Conservation (phyloP, 495 filamentous ascomycete genomes). For the Podospora pseudopauciseta region DNA sequence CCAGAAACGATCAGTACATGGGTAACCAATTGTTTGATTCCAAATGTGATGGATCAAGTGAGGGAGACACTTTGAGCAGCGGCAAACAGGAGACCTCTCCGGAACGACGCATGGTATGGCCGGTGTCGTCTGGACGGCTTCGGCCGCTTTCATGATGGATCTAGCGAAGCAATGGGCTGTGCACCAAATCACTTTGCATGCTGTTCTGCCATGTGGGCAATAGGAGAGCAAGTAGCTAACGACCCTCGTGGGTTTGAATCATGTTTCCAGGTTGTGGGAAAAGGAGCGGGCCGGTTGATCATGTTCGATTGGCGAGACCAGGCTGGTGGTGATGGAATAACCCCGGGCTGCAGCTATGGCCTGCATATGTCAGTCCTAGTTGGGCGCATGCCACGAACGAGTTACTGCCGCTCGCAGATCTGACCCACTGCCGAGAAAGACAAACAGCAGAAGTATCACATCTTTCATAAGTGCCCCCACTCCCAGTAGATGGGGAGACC, state of each 20-base stretch:
- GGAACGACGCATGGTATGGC: neutral
- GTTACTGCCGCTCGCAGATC: slow-evolving; percentile 6
- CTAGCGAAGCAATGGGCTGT: neutral
- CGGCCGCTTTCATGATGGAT: neutral
- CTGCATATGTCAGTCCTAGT: neutral
- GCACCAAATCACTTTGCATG: neutral
- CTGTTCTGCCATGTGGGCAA: neutral
- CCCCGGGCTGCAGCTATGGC: neutral
- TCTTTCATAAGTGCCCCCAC: neutral
- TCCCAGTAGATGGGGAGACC: neutral
- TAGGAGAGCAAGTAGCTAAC: neutral
- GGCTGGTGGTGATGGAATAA: neutral
- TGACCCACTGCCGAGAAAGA: neutral
- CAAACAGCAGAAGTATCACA: slow-evolving; percentile 9
- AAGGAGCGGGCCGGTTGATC: neutral
- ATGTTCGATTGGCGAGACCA: neutral
- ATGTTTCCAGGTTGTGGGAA: neutral
- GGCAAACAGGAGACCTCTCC: neutral
- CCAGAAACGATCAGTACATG: neutral
- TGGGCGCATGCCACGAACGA: neutral
- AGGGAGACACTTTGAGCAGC: neutral
- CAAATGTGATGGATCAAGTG: slow-evolving; percentile 4
- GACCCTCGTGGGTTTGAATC: neutral
- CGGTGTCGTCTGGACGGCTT: neutral
- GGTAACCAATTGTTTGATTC: slow-evolving; percentile 9